phyloP scores from a whole-genome alignment of 192 early-diverging fungal genomes.

The Spizellomyces sp. region DNA sequence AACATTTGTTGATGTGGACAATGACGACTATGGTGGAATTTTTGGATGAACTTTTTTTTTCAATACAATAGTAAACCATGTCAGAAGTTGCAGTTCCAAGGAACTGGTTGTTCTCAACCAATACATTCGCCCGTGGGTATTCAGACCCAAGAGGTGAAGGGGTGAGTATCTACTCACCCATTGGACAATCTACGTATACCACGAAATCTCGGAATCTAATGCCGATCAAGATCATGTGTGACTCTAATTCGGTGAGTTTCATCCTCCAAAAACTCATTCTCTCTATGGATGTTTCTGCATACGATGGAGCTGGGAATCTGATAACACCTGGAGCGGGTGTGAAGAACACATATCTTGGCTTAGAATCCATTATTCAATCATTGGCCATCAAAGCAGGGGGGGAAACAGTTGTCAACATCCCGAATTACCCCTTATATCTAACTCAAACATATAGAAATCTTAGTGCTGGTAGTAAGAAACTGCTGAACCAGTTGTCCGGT shows the following conservation, averaged over 20 bases:
- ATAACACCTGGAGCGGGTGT: conserved; percentile 5
- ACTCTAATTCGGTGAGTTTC: conserved; percentile 3
- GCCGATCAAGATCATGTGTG: neutral
- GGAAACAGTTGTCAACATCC: neutral
- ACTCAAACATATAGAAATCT: neutral
- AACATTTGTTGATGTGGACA: neutral
- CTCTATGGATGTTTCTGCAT: neutral
- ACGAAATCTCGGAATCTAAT: conserved; percentile 2
- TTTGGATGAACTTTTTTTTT: conserved; percentile 16
- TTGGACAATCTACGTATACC: neutral
- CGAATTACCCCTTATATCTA: conserved; percentile 12
- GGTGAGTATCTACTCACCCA: neutral
- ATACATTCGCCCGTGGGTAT: conserved; percentile 2
- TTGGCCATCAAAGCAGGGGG: neutral
- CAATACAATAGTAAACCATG: neutral
- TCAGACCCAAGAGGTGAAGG: conserved; percentile 6
- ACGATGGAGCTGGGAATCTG: neutral
- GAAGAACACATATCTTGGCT: neutral
- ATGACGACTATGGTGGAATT: neutral
- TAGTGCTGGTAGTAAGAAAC: neutral
- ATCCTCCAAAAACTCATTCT: conserved; percentile 6
- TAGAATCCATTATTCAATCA: conserved; percentile 8
- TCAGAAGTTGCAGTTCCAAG: neutral
- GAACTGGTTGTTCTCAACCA: conserved; percentile 10
- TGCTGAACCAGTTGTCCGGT: neutral